Evolutionary conservation across 148 eudicot genomes (phyloP).

Genomic region (Chenopodium berlandieri): DNA sequence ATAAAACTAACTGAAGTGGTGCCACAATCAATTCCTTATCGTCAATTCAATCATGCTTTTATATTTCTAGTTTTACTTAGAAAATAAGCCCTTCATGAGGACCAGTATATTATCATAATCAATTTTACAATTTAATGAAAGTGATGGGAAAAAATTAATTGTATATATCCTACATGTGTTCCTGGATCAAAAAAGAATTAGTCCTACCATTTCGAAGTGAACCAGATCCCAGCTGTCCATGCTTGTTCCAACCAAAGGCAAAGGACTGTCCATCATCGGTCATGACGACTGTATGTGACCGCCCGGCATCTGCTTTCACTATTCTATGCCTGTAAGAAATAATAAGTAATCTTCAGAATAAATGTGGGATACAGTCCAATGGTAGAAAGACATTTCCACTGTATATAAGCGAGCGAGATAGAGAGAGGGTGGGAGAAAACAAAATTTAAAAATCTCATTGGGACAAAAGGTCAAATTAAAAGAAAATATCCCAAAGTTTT

Average conservation of each 20-base stretch:
- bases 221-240: slow-evolving; percentile 95
- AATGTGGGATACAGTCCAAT: not conserved
- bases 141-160: not conserved
- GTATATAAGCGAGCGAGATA: not conserved
- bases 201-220: slow-evolving; percentile 70
- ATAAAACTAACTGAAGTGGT: not conserved
- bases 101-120: not conserved
- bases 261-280: slow-evolving; percentile 74
- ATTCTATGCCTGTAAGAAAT: slow-evolving; percentile 59
- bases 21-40: not conserved
- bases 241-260: slow-evolving; percentile 98
- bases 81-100: not conserved
- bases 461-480: not conserved
- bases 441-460: too few relatives aligned
- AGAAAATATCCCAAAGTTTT: not conserved
- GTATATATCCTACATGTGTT: not conserved
- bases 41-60: not conserved
- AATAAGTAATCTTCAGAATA: not conserved
- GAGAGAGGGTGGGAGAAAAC: not conserved
- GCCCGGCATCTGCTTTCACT: slow-evolving; percentile 69
- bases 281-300: slow-evolving; percentile 78
- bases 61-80: not conserved
- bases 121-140: not conserved
- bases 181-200: not conserved
- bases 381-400: not conserved